phyloP scores from a whole-genome alignment of 176 grass and related monocot genomes.

The Pontederia crassipes region DNA sequence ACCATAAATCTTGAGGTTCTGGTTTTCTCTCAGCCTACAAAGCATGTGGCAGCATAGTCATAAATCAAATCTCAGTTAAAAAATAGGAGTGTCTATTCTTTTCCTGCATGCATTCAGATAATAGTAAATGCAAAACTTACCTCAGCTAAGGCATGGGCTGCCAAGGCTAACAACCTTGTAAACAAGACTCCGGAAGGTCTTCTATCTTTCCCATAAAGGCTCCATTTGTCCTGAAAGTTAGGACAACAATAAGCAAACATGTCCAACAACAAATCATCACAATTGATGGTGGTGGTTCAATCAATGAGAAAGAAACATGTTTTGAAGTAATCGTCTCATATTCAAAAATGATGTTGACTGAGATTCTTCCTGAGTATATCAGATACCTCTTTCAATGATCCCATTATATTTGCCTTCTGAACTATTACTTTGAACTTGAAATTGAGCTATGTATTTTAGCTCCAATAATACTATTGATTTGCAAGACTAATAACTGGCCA shows the following conservation, averaged over 20 bases:
- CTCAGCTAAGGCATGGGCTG: constrained; percentile 88
- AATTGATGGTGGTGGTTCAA: neutral
- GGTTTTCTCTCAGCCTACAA: constrained; percentile 75
- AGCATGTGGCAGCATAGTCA: constrained; percentile 17
- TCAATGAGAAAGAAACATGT: neutral
- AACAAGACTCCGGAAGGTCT: constrained; percentile 56
- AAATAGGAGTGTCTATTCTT: neutral
- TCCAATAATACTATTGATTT: too few species aligned
- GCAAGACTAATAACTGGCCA: too few species aligned
- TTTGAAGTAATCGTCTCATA: neutral
- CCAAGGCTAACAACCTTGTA: constrained; percentile 50
- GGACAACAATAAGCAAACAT: constrained; percentile 4
- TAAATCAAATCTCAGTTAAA: neutral
- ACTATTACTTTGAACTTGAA: too few species aligned
- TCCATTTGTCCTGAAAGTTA: constrained; percentile 35
- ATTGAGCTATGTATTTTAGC: too few species aligned
- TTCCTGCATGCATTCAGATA: neutral
- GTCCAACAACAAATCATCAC: constrained; percentile 4
- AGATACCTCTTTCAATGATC: too few species aligned
- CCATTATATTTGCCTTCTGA: too few species aligned
- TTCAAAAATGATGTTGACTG: too few species aligned
- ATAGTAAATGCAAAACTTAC: constrained; percentile 31
- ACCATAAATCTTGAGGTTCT: constrained; percentile 75
- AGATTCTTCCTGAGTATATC: too few species aligned
- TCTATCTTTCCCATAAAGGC: constrained; percentile 23